Evolutionary conservation across 768 basidiomycete species (phyloP), one percentile per base, ranked within the genome.

Genomic region (Cystobasidium tubakii): DNA sequence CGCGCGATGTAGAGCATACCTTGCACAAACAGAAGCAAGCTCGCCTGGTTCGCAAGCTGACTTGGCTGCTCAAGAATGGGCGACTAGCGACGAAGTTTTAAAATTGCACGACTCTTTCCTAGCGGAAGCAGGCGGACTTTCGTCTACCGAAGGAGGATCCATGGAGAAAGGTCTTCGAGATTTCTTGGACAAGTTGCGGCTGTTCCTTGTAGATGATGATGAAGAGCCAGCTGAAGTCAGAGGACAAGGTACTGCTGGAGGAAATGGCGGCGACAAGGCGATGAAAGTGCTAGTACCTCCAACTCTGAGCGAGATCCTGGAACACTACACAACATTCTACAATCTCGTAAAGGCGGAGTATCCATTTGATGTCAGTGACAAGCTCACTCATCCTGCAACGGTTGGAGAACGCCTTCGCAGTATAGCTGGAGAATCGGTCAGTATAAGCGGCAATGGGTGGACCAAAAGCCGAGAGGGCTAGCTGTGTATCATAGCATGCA

Each of bases 181-280:
- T 23, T 81, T 81, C 78, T 76, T 89, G 21, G 84, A 81, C 7
- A 84, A 87, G 69, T 81, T 96, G 79, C 83, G 85, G 78, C 77
- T 91, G 73, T 98, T 94, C 80, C 84, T 99, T 9, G 88, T 88
- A 77, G 90, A 93, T 77, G 86, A 87, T 72, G 76, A 17, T n/a
- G 46, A 17, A 9, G 46, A 77, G n/a, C 4, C 46, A n/a, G 46
- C 12, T 15, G 46, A 50, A 50, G 46, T n/a, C 42, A 7, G 42
- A 42, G 42, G 7, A 42, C 9, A 42, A 42, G 42, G 42, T 17
- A 7, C 42, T 42, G 17, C 42, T 50, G 46, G 46, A 50, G 46
- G 46, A 4, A 15, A n/a, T 29, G 57, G 29, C 23, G 33, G 33
- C 10, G 29, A 15, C 57, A 83, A 88, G 73, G 92, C 92, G 3